Percentiles rank a stretch among this genome's conserved stretches.
phyloP scores from a whole-genome alignment of 2,329 filamentous ascomycete species.

The Calonectria honghensis region DNA sequence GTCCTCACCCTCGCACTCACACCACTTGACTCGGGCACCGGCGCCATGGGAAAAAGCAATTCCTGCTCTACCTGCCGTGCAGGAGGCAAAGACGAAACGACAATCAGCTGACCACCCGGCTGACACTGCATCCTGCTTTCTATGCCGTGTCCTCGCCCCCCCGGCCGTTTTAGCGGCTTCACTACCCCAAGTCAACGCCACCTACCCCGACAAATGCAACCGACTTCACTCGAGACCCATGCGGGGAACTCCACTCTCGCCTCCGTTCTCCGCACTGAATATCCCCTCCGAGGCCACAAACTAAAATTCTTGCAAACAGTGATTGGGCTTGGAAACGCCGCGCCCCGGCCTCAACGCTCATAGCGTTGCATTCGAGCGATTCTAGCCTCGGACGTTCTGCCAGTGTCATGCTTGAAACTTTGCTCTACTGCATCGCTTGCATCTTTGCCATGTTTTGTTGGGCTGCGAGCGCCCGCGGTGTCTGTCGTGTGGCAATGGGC shows the following conservation, averaged over 20 bases:
- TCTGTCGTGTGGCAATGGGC: conserved; percentile 1
- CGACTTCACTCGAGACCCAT: background rate
- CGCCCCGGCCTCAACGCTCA: background rate
- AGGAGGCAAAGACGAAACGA: conserved; percentile 2
- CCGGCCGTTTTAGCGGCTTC: conserved; percentile 7
- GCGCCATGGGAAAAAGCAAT: conserved; percentile 11
- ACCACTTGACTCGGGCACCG: conserved; percentile 1
- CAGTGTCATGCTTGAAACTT: background rate
- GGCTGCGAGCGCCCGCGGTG: background rate
- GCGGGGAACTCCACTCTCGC: conserved; percentile 21
- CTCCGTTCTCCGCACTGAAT: conserved; percentile 27
- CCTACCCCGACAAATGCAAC: background rate
- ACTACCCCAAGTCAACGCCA: conserved; percentile 13
- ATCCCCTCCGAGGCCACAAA: background rate
- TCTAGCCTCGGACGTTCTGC: conserved; percentile 5
- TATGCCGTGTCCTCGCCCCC: background rate
- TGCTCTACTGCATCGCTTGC: background rate
- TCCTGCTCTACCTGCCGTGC: conserved; percentile 4
- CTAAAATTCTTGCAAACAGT: background rate
- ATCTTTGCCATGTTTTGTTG: background rate
- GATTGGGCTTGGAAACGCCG: conserved; percentile 18
- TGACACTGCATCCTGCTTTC: conserved; percentile 6
- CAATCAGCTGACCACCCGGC: conserved; percentile 9
- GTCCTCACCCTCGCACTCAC: conserved; percentile 8
- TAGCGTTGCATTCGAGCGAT: conserved; percentile 6